Evolutionary conservation across 2,329 filamentous ascomycete species (phyloP), one percentile per base, ranked within the genome.

Genomic region (Dactylellina parvicollis): DNA sequence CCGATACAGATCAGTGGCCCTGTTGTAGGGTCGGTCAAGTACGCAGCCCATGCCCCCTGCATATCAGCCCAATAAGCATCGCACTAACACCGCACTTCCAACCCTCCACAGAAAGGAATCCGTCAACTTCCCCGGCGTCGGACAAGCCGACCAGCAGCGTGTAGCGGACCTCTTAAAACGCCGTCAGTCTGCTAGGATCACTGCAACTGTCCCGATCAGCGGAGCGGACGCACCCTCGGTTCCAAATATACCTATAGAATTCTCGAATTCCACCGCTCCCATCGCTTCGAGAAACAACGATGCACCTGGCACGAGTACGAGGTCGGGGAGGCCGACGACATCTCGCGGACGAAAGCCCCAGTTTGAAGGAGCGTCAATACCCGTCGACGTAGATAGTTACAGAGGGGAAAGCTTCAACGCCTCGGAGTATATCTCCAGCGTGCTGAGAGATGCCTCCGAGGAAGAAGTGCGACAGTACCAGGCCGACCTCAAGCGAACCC

Each of bases 161-260:
- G 89, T 88, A 42, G 87, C 87, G 16, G 94, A 99, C 80, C 84
- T 98, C 60, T 93, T 99, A 70, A 98, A 98, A 83, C 87, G 92
- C 77, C 86, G 95, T 77, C 99, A 98, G 82, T 98, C 95, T 38
- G 93, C 93, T 42, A 89, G 94, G 73, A 96, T 97, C 81, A 74
- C 69, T 14, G 62, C 62, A 10, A 49, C 70, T 0, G n/a, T n/a
- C n/a, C 94, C 92, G 78, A 88, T 91, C 76, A 83, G 87, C 18
- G 87, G 81, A n/a, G 86, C 92, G 16, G 86, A 91, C 1, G 84
- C 96, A 75, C 94, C 95, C 0, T 81, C 86, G 10, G 78, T 91
- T 60, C 88, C 89, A 4, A 75, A 75, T 81, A 85, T 85, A 72
- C 85, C 84, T 52, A 46, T 50, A 24, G 60, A 73, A 73, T 96